Conservation (phyloP, 805 yeast species). For the Candida suzukii region DNA sequence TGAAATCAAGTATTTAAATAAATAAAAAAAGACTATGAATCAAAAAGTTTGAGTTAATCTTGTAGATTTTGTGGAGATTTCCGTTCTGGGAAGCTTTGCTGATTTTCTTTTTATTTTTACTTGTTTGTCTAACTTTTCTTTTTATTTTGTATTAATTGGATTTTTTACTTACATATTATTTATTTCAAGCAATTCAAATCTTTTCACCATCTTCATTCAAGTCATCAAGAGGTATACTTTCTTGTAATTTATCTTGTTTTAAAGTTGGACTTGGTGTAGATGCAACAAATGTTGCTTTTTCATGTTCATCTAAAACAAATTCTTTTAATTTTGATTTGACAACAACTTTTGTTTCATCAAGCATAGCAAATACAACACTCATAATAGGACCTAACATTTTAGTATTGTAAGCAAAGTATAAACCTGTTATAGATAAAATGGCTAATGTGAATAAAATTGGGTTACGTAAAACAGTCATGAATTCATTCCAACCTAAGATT, state of each 20-base stretch:
- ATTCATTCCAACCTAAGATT: constrained; percentile 92
- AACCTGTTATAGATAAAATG: constrained; percentile 50
- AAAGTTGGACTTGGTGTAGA: not conserved
- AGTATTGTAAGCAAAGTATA: constrained; percentile 60
- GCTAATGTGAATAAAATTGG: constrained; percentile 71
- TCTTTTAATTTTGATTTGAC: constrained; percentile 56
- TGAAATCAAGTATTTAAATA: too few relatives aligned
- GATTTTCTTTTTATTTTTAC: too few relatives aligned
- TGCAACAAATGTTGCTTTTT: not conserved
- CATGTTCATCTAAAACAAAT: constrained; percentile 43
- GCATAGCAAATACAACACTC: constrained; percentile 48
- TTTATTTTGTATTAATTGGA: too few relatives aligned
- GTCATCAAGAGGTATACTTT: constrained; percentile 3
- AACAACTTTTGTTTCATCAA: constrained; percentile 48
- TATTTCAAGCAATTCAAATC: not conserved
- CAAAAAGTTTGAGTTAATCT: too few relatives aligned
- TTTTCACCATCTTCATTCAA: constrained; percentile 4
- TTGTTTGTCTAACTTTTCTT: too few relatives aligned
- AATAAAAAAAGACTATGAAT: too few relatives aligned
- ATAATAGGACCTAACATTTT: constrained; percentile 74
- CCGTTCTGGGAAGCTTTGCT: too few relatives aligned
- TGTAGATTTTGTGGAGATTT: too few relatives aligned
- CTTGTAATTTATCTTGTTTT: not conserved
- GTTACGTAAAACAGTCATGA: constrained; percentile 78
- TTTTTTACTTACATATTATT: too few relatives aligned